Evolutionary conservation across 768 basidiomycete species (phyloP), one percentile per base, ranked within the genome.

Genomic region (Rhodotorula taiwanensis): DNA sequence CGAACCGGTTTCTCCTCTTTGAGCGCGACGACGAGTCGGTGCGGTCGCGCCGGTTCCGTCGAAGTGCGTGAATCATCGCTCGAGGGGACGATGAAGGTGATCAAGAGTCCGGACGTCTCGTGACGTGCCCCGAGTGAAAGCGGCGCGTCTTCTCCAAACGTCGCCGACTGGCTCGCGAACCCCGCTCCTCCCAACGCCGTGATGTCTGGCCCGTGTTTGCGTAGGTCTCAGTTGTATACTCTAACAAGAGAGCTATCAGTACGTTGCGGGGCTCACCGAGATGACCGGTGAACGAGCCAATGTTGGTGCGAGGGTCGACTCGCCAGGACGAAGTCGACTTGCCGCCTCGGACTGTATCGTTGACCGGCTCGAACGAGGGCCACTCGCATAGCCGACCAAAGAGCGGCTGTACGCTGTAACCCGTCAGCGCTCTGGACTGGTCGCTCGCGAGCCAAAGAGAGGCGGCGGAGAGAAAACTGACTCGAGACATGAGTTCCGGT

Each of bases 161-260:
- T 27, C 18, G 67, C 54, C 4, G 62, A 54, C 43, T 69, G 71
- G 15, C 70, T 71, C 20, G 71, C 71, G 60, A 72, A 72, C 5
- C 71, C 71, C 10, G 71, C 71, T n/a, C 71, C 71, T 23, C 70
- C 71, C 34, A 72, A 53, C 13, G 72, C 55, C 25, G 55, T 54
- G 44, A 64, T 71, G 54, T 72, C 72, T 70, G 57, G 31, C 5
- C 36, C 36, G 36, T 39, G 36, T 39, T 16, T 16, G 36, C 36
- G 16, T 39, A 39, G 36, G n/a, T n/a, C n/a, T 39, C 36, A 39
- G 36, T 39, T 39, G 36, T 39, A 39, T 39, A 39, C 10, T 39
- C 36, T 9, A 10, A 9, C 16, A 9, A 39, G 36, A 16, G 10
- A 10, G 10, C 36, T 9, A 39, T 39, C 36, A 39, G 16, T 2